These are phyloP conservation scores for Blastomyces gilchristii DNA, from an alignment of 2,329 filamentous ascomycete species.

Conservation along the genomic window DNA sequence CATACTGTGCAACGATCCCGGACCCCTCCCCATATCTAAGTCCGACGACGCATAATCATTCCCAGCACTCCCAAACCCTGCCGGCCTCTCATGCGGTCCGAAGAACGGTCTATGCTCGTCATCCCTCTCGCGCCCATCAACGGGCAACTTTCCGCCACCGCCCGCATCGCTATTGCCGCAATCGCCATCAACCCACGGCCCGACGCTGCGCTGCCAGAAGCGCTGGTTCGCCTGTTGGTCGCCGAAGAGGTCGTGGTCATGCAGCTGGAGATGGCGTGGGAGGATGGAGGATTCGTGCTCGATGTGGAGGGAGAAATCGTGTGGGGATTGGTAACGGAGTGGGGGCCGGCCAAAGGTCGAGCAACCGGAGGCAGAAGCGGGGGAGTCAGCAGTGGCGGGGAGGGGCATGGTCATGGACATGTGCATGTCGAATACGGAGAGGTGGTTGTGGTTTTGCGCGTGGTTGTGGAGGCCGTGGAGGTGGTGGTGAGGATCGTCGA, in stretches of 20 bases:
- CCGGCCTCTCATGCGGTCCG: slow-evolving; percentile 33
- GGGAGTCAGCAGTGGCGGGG: slow-evolving; percentile 36
- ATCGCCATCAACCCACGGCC: slow-evolving; percentile 27
- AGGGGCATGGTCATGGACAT: slow-evolving; percentile 36
- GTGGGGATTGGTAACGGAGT: slow-evolving; percentile 33
- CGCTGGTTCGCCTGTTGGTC: slow-evolving; percentile 37
- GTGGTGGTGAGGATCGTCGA: slow-evolving; percentile 8
- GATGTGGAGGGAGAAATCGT: slow-evolving; percentile 32
- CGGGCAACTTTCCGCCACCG: not conserved
- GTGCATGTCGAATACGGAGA: slow-evolving; percentile 16
- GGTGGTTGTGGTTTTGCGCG: not conserved
- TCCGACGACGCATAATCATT: slow-evolving; percentile 37
- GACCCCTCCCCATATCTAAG: slow-evolving; percentile 34
- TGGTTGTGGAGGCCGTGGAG: not conserved
- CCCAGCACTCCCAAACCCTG: slow-evolving; percentile 13
- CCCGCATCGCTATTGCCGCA: not conserved
- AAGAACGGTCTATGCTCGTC: slow-evolving; percentile 36
- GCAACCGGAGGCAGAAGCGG: slow-evolving; percentile 21
- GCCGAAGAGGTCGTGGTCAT: slow-evolving; percentile 36
- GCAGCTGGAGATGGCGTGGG: slow-evolving; percentile 23
- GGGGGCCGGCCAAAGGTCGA: slow-evolving; percentile 33
- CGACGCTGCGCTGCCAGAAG: slow-evolving; percentile 33
- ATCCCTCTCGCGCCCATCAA: slow-evolving; percentile 34
- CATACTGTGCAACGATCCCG: slow-evolving; percentile 36
- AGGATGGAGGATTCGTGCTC: slow-evolving; percentile 20